Percentiles rank a stretch among this genome's conserved stretches.
These are phyloP conservation scores for Suillus occidentalis DNA, from an alignment of 768 basidiomycete species.

Conservation along the genomic window DNA sequence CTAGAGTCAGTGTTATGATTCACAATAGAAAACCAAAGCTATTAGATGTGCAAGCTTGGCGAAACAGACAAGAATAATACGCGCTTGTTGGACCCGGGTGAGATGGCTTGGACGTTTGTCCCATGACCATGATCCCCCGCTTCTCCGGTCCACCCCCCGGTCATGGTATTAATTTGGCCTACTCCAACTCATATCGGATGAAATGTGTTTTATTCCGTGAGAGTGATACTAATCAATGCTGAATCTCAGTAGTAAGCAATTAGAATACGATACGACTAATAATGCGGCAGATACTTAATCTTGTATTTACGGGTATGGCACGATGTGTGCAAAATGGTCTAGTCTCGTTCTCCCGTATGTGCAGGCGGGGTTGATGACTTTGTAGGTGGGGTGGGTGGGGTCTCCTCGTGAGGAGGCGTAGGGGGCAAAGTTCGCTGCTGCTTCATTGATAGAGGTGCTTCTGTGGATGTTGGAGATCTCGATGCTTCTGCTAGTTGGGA, in stretches of 20 bases:
- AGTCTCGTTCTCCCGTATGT: neutral
- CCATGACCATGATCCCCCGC: neutral
- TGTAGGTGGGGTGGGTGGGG: neutral
- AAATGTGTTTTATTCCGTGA: neutral
- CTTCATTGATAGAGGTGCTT: neutral
- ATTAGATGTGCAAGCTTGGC: neutral
- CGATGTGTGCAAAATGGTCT: neutral
- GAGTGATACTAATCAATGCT: neutral
- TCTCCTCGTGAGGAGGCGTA: neutral
- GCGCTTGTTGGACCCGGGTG: neutral
- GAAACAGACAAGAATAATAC: slow-evolving; percentile 2
- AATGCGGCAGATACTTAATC: neutral
- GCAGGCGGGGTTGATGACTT: neutral
- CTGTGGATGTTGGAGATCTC: neutral
- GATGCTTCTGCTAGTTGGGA: neutral
- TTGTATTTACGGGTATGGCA: slow-evolving; percentile 1
- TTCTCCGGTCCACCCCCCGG: slow-evolving; percentile 1
- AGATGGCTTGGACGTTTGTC: neutral
- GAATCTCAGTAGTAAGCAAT: neutral
- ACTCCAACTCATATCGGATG: neutral
- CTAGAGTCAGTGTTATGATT: slow-evolving; percentile 16
- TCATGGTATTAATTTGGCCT: slow-evolving; percentile 2
- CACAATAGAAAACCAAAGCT: slow-evolving; percentile 5
- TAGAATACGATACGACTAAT: neutral
- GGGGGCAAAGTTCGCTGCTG: neutral